These are phyloP conservation scores for Cytospora mali DNA, from an alignment of 2,329 filamentous ascomycete species.

Conservation along the genomic window DNA sequence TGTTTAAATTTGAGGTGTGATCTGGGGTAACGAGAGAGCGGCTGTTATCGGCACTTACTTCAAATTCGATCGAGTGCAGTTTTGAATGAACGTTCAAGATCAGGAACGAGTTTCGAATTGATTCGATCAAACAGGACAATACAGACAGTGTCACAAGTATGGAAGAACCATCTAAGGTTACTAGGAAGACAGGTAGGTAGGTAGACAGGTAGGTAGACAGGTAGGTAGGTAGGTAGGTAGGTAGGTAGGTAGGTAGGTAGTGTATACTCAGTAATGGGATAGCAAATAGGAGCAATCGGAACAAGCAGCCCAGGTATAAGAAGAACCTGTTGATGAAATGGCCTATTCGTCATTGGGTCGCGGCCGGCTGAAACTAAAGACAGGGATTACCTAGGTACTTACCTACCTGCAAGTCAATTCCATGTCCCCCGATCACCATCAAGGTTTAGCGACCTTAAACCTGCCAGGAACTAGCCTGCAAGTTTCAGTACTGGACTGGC, in stretches of 20 bases:
- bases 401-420: constrained; percentile 1
- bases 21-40: constrained; percentile 6
- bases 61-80: constrained; percentile 1
- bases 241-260: too few relatives aligned
- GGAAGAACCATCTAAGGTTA: neutral
- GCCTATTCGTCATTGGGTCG: constrained; percentile 25
- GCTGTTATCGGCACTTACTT: constrained; percentile 20
- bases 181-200: neutral
- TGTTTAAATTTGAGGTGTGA: neutral
- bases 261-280: neutral
- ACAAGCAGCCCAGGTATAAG: constrained; percentile 14
- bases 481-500: neutral
- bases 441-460: constrained; percentile 24
- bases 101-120: too few relatives aligned
- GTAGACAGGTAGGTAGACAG: neutral
- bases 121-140: neutral
- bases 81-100: too few relatives aligned
- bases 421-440: neutral
- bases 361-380: constrained; percentile 14
- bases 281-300: constrained; percentile 1
- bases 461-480: neutral
- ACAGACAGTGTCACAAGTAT: neutral
- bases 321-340: constrained; percentile 17
- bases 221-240: neutral
- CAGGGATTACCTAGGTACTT: constrained; percentile 19